Evolutionary conservation across 2,329 filamentous ascomycete genomes (phyloP).

Genomic region (Cladosporium sp.): DNA sequence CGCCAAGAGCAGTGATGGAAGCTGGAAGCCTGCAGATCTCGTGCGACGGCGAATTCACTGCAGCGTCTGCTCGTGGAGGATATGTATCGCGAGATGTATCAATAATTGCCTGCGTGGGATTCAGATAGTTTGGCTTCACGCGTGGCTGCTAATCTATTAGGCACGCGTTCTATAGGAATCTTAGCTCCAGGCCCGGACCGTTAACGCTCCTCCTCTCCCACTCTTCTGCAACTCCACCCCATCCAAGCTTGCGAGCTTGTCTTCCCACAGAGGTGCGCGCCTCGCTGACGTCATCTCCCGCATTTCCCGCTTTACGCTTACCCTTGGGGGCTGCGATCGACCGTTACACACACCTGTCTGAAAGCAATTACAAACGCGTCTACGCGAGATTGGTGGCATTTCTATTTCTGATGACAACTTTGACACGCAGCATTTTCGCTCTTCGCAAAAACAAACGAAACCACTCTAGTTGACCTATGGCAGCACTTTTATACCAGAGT

Average conservation of each 20-base stretch:
- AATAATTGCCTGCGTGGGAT: neutral
- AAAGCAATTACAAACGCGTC: conserved; percentile 4
- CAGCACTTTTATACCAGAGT: too few relatives aligned
- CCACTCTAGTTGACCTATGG: too few relatives aligned
- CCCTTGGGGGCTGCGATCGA: neutral
- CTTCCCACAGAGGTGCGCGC: neutral
- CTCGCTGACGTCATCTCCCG: neutral
- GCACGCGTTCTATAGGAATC: conserved; percentile 3
- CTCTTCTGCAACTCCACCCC: neutral
- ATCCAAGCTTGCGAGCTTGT: neutral
- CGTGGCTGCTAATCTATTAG: neutral
- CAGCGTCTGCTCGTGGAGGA: neutral
- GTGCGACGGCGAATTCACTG: neutral
- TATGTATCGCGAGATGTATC: neutral
- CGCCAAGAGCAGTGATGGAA: neutral
- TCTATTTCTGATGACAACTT: too few relatives aligned
- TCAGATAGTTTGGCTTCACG: neutral
- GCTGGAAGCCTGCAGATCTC: neutral
- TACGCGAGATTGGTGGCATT: too few relatives aligned
- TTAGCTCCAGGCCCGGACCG: conserved; percentile 1
- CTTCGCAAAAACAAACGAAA: too few relatives aligned
- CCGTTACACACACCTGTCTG: neutral
- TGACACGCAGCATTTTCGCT: too few relatives aligned
- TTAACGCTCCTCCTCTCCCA: neutral
- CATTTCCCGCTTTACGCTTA: neutral